Evolutionary conservation across 805 yeast species (phyloP).

Genomic region (Yarrowia divulgata): DNA sequence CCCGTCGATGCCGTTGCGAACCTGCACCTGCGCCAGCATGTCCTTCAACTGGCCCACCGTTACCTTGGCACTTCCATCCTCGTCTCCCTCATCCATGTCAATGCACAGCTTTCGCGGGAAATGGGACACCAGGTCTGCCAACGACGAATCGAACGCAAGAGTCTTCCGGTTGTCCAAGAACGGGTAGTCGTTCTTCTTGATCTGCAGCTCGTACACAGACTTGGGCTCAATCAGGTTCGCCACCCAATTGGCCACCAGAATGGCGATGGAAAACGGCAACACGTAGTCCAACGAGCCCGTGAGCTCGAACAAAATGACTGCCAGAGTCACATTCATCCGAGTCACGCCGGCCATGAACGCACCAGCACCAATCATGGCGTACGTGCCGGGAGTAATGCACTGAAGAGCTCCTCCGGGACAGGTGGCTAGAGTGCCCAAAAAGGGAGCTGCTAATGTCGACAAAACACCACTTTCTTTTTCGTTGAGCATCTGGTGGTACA

Average conservation of each 20-base stretch:
- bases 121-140: conserved; percentile 54
- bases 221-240: conserved; percentile 60
- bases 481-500: conserved; percentile 22
- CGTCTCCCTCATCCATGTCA: conserved; percentile 52
- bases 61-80: conserved; percentile 47
- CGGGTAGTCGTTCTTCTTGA: conserved; percentile 60
- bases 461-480: conserved; percentile 18
- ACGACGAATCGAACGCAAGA: conserved; percentile 51
- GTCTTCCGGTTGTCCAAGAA: conserved; percentile 56
- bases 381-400: conserved; percentile 85
- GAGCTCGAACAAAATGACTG: conserved; percentile 83
- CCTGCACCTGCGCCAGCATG: conserved; percentile 53
- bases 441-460: background rate
- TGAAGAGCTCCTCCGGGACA: conserved; percentile 36
- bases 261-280: conserved; percentile 62
- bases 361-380: conserved; percentile 95
- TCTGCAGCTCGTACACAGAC: conserved; percentile 59
- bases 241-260: conserved; percentile 65
- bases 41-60: conserved; percentile 50
- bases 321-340: conserved; percentile 89
- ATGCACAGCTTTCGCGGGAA: conserved; percentile 47
- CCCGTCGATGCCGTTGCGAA: conserved; percentile 58
- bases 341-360: conserved; percentile 96
- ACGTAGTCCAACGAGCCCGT: conserved; percentile 66
- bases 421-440: conserved; percentile 13